These are phyloP conservation scores for Talaromyces islandicus DNA, from an alignment of 2,329 filamentous ascomycete genomes.

Conservation along the genomic window DNA sequence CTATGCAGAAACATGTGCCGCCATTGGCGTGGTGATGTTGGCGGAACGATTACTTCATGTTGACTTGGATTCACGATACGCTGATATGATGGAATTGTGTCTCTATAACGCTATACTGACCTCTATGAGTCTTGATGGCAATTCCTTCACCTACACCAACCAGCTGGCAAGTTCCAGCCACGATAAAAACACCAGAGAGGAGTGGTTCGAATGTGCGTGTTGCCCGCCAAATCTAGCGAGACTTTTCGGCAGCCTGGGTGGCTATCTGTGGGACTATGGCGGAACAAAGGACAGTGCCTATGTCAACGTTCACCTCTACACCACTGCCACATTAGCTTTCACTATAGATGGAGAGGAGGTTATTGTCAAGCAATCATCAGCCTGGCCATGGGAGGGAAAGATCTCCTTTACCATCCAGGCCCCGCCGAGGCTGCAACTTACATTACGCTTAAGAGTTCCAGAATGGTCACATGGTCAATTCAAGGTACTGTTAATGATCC, in stretches of 20 bases:
- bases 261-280: conserved; percentile 41
- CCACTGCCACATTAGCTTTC: conserved; percentile 28
- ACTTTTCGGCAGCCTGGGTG: conserved; percentile 51
- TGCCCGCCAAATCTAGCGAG: conserved; percentile 56
- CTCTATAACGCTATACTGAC: conserved; percentile 57
- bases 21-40: conserved; percentile 13
- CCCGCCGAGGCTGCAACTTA: conserved; percentile 11
- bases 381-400: conserved; percentile 54
- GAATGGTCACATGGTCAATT: conserved; percentile 34
- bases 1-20: conserved; percentile 57
- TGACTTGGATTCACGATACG: conserved; percentile 42
- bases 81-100: conserved; percentile 55
- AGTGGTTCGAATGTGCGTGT: conserved; percentile 56
- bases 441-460: conserved; percentile 49
- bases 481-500: background rate
- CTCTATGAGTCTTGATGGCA: conserved; percentile 51
- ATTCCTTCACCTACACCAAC: conserved; percentile 56
- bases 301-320: conserved; percentile 21
- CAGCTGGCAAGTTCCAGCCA: conserved; percentile 51
- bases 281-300: conserved; percentile 21
- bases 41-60: conserved; percentile 21
- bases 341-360: conserved; percentile 25
- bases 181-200: conserved; percentile 45
- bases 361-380: conserved; percentile 43
- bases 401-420: conserved; percentile 41